phyloP scores from a whole-genome alignment of 1,139 yeast genomes.

The Geotrichum australiense region DNA sequence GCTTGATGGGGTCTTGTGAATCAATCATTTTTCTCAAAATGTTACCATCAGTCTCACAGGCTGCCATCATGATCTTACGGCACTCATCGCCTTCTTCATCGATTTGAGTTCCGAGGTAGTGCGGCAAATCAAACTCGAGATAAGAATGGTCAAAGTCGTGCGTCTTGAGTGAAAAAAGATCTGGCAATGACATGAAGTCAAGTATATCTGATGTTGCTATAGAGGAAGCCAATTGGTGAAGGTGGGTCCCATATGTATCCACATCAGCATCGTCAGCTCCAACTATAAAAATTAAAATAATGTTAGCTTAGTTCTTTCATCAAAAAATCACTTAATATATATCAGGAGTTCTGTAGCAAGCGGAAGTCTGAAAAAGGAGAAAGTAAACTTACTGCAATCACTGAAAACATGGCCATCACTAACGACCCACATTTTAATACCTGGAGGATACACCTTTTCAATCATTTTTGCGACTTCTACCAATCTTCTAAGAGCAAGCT shows the following conservation, averaged over 20 bases:
- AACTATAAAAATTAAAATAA: conserved; percentile 4
- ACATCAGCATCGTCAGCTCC: conserved; percentile 18
- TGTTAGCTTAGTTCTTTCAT: not conserved
- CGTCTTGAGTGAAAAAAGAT: conserved; percentile 13
- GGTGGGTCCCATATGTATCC: conserved; percentile 14
- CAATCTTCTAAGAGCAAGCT: conserved; percentile 15
- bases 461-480: conserved; percentile 8
- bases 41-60: conserved; percentile 14
- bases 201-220: conserved; percentile 10
- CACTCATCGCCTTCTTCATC: conserved; percentile 15
- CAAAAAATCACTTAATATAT: too few species aligned
- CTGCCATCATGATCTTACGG: conserved; percentile 15
- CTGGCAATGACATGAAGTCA: conserved; percentile 17
- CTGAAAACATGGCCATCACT: conserved; percentile 19
- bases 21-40: conserved; percentile 15
- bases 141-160: conserved; percentile 9
- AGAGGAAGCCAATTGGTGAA: conserved; percentile 8
- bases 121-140: conserved; percentile 10
- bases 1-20: conserved; percentile 15
- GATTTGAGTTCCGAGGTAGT: conserved; percentile 13
- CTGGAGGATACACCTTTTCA: conserved; percentile 14
- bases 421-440: conserved; percentile 18
- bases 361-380: not conserved
- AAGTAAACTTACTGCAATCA: conserved; percentile 12
- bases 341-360: too few species aligned